phyloP scores from a whole-genome alignment of 768 basidiomycete genomes.

The Mycena crocata region DNA sequence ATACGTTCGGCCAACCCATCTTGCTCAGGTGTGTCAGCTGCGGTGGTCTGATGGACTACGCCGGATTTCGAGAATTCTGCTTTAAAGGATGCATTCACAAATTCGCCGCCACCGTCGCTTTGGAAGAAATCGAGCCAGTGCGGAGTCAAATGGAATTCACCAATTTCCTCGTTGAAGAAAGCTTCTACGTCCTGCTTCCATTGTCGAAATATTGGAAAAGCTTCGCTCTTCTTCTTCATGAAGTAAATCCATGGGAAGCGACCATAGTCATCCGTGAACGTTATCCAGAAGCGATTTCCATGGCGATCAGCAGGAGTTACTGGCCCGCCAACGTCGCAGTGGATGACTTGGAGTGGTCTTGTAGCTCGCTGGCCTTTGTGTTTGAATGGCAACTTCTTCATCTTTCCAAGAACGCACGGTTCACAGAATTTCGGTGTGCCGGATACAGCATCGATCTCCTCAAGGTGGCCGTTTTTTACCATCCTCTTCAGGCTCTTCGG shows the following conservation, averaged over 20 bases:
- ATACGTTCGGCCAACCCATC: conserved; percentile 38
- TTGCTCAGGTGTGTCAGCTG: conserved; percentile 38
- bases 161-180: neutral
- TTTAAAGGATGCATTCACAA: conserved; percentile 21
- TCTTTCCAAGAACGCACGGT: conserved; percentile 33
- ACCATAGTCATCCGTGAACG: too few species aligned
- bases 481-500: too few species aligned
- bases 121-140: neutral
- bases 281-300: conserved; percentile 25
- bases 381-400: conserved; percentile 30
- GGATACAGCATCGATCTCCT: conserved; percentile 17
- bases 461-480: conserved; percentile 25
- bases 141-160: neutral
- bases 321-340: conserved; percentile 34
- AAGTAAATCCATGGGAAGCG: too few species aligned
- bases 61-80: conserved; percentile 25
- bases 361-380: neutral
- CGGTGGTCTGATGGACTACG: conserved; percentile 34
- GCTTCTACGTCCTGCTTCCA: neutral
- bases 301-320: conserved; percentile 14
- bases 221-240: too few species aligned
- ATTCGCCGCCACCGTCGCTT: too few species aligned
- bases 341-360: conserved; percentile 21
- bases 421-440: too few species aligned
- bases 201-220: too few species aligned